Evolutionary conservation across 768 basidiomycete species (phyloP), one percentile per base, ranked within the genome.

Genomic region (Psilocybe sp.): DNA sequence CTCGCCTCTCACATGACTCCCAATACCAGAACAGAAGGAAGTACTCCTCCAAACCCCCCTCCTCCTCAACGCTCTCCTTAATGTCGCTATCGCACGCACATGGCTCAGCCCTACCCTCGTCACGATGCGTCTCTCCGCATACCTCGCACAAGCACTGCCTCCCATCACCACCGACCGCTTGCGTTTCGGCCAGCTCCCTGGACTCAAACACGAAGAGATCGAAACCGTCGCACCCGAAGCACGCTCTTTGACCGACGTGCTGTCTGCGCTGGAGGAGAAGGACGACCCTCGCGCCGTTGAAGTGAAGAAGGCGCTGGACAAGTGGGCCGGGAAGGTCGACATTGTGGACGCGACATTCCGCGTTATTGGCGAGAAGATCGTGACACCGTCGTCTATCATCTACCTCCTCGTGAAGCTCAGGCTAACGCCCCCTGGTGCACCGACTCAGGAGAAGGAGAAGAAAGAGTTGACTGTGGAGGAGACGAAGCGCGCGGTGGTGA

Each of bases 331-430:
- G 1, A 74, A 76, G 40, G 69, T 91, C 16, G 88, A 98, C 46
- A 70, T 98, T 34, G 82, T 90, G 15, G 85, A 89, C 62, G 86
- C 88, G 16, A 70, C 78, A 11, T 98, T 97, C 78, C 89, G 89
- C 76, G 94, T 99, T 46, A 89, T 92, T 52, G 96, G 91, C 47
- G 97, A 99, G 69, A 85, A 85, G 13, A 68, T 87, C 32, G 82
- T 98, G 33, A 88, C 90, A 0, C 94, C 96, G 0, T 87, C 88
- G 2, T 84, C 96, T 0, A 87, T 98, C 54, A 90, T 97, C 19
- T 87, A 85, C 61, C 80, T 98, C 36, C 75, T 89, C 28, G 79
- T 96, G 66, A 93, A 94, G 66, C 75, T 94, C 15, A 87, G 90
- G 14, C 60, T 97, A 40, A 68, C 75, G 18, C 82, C 84, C 5